Evolutionary conservation across 305 asterid genomes (phyloP).

Genomic region (Euphrasia arctica): DNA sequence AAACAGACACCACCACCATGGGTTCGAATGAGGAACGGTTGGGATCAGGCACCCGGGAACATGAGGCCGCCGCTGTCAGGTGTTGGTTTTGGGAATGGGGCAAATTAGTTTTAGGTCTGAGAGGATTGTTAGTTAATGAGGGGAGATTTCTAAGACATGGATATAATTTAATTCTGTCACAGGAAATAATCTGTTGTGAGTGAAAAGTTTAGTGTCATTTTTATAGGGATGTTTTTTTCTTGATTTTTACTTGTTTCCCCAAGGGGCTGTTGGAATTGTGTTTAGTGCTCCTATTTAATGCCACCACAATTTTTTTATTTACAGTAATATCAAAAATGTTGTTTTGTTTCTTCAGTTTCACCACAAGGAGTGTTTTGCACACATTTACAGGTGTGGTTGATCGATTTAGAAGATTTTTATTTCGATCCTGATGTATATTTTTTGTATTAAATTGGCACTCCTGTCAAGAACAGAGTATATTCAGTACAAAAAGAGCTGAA

Average conservation of each 20-base stretch:
- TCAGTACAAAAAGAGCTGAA: too few species aligned
- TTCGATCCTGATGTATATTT: background rate
- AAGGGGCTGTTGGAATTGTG: constrained; percentile 34
- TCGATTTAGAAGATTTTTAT: too few species aligned
- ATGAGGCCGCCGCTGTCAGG: constrained; percentile 18
- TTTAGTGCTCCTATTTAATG: constrained; percentile 36
- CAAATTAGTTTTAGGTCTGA: constrained; percentile 22
- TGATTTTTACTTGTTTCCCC: background rate
- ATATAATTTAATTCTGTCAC: constrained; percentile 12
- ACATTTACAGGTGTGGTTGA: too few species aligned
- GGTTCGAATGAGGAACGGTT: constrained; percentile 53
- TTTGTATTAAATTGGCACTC: too few species aligned
- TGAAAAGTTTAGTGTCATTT: constrained; percentile 35
- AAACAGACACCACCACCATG: constrained; percentile 56
- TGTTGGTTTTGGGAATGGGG: constrained; percentile 30
- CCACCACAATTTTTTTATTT: constrained; percentile 19
- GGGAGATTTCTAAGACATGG: constrained; percentile 31
- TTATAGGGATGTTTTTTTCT: constrained; percentile 27
- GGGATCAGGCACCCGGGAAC: constrained; percentile 36
- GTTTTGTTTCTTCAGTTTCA: too few species aligned
- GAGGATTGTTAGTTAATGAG: constrained; percentile 31
- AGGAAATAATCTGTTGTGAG: background rate
- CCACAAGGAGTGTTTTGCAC: too few species aligned
- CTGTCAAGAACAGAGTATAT: too few species aligned
- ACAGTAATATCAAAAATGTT: background rate